These are phyloP conservation scores for Colletotrichum sp. DNA, from an alignment of 2,329 filamentous ascomycete genomes.

Conservation along the genomic window DNA sequence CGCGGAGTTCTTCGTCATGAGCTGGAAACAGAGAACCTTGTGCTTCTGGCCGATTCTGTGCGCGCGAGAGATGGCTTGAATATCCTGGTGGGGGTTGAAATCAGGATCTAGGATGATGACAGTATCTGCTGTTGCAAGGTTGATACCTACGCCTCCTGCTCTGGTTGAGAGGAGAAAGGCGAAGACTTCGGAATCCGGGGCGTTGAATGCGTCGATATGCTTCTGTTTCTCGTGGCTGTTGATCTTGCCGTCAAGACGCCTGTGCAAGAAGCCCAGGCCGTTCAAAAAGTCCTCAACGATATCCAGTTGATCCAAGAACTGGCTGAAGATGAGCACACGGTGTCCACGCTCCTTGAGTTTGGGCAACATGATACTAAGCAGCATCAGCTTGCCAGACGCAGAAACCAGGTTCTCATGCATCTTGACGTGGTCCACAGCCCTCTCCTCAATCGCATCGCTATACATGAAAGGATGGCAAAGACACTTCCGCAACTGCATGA, in stretches of 20 bases:
- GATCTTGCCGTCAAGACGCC: conserved; percentile 86
- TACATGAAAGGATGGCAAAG: conserved; percentile 97
- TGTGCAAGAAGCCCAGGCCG: conserved; percentile 74
- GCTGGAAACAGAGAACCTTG: conserved; percentile 93
- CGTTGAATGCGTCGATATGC: conserved; percentile 93
- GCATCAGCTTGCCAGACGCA: conserved; percentile 85
- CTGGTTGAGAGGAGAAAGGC: conserved; percentile 93
- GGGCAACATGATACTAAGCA: conserved; percentile 85
- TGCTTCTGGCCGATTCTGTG: conserved; percentile 97
- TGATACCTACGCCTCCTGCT: conserved; percentile 96
- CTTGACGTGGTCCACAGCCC: conserved; percentile 62
- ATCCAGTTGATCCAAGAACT: conserved; percentile 88
- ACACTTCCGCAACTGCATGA: conserved; percentile 94
- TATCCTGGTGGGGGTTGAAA: conserved; percentile 97
- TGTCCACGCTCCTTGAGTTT: conserved; percentile 87
- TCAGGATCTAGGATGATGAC: conserved; percentile 98
- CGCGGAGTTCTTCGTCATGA: conserved; percentile 86
- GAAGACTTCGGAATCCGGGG: conserved; percentile 80
- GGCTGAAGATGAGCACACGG: conserved; percentile 92
- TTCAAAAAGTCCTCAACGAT: conserved; percentile 91
- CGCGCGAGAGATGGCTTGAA: conserved; percentile 91
- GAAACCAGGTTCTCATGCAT: conserved; percentile 86
- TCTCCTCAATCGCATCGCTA: conserved; percentile 88
- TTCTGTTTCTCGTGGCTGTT: conserved; percentile 88
- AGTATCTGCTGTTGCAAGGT: conserved; percentile 94